Evolutionary conservation across 2,329 filamentous ascomycete genomes (phyloP), one percentile per base, ranked within the genome.

Genomic region (Alternaria consortialis): DNA sequence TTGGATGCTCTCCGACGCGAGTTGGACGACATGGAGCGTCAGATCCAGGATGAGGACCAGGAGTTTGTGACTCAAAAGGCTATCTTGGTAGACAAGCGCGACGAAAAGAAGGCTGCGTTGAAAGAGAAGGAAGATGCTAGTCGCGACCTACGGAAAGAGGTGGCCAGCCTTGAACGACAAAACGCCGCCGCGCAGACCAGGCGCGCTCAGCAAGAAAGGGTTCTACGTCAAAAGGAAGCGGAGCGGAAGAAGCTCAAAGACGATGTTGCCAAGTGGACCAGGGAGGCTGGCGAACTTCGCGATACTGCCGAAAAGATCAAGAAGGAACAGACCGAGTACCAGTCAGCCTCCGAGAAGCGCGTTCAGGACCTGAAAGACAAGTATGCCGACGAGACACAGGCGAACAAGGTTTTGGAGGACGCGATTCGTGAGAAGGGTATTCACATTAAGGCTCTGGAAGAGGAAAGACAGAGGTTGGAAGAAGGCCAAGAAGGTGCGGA

Each of bases 71-170:
- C 74, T 1, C 74, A 78, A 31, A 84, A 82, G 62, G 77, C 77
- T 1, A 77, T 80, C 11, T 67, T 97, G 32, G 87, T 90, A 56
- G 88, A 88, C 60, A 92, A 97, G 71, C 90, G 92, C 61, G 92
- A 96, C 67, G 86, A 90, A 52, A 88, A 97, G 76, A 90, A 87
- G 71, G 89, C 90, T 63, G 85, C 89, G 20, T 84, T 95, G 55
- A 95, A 92, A 75, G 92, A 97, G 73, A 97, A 96, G 77, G 94
- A 98, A 66, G 93, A 96, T 72, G 91, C 90, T 52, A 97, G 93
- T 50, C 89, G 92, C 44, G 93, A 93, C 73, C 80, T 97, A 55
- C 92, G 91, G 72, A 90, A 90, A 64, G 90, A 94, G 74, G 89
- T 96, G 54, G 90, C 92, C 53, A 88, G 87, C 46, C 88, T 94